These are phyloP conservation scores for Chaetoscypha palmicola DNA, from an alignment of 2,329 filamentous ascomycete genomes.

Conservation along the genomic window DNA sequence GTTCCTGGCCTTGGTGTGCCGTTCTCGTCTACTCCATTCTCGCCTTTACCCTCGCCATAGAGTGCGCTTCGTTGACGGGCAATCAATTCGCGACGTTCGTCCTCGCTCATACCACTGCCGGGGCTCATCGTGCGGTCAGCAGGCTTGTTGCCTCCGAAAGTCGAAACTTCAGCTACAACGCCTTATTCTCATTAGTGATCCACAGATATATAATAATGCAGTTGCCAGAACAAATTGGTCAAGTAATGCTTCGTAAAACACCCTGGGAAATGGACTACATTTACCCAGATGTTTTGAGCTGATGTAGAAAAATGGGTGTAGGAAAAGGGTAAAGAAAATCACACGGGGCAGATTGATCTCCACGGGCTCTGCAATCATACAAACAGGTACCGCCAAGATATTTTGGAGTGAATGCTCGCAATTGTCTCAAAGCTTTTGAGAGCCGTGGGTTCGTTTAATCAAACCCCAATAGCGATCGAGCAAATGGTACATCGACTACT, in stretches of 20 bases:
- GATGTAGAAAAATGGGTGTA: neutral
- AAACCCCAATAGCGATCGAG: no score
- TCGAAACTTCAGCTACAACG: conserved; percentile 60
- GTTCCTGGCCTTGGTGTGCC: conserved; percentile 56
- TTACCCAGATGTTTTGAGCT: conserved; percentile 7
- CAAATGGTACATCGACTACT: no score
- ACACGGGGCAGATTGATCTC: no score
- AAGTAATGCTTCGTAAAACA: no score
- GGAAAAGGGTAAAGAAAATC: conserved; percentile 24
- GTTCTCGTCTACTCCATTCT: conserved; percentile 62
- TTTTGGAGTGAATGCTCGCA: no score
- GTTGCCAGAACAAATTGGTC: no score
- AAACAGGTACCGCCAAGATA: no score
- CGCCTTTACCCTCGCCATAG: conserved; percentile 68
- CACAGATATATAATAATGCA: conserved; percentile 28
- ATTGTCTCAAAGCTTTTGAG: no score
- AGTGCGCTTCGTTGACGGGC: conserved; percentile 90
- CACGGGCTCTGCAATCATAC: no score
- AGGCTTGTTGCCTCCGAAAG: conserved; percentile 64
- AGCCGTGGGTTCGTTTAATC: no score
- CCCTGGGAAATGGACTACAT: no score
- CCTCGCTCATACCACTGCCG: conserved; percentile 77
- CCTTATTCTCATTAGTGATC: conserved; percentile 39
- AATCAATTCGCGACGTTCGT: conserved; percentile 92
- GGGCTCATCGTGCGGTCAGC: conserved; percentile 83